Evolutionary conservation across 1,284 basidiomycete genomes (phyloP).

Genomic region (Trichosporon sp.): DNA sequence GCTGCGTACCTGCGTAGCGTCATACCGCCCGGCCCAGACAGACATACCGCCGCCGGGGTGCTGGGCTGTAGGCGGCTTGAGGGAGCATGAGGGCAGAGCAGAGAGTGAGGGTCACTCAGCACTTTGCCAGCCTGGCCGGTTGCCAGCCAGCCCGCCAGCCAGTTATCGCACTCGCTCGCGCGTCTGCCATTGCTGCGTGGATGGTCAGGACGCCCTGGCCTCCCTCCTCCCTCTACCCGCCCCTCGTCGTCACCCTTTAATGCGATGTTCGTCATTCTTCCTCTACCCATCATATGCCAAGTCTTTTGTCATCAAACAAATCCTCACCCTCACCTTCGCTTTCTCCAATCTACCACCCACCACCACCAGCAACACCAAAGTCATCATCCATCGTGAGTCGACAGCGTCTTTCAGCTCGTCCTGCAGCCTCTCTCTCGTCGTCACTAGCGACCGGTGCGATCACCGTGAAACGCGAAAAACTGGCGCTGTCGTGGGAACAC

Average conservation of each 20-base stretch:
- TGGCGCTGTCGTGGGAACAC: slow-evolving; percentile 1
- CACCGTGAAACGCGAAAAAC: neutral
- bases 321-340: neutral
- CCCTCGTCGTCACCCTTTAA: slow-evolving; percentile 3
- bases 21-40: neutral
- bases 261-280: slow-evolving; percentile 5
- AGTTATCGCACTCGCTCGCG: slow-evolving; percentile 1
- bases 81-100: neutral
- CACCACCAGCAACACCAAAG: neutral
- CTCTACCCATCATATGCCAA: neutral
- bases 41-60: too few relatives aligned
- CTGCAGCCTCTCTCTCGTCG: neutral
- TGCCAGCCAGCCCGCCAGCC: neutral
- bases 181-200: slow-evolving; percentile 1
- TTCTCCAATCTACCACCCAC: neutral
- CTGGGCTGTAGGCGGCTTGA: too few relatives aligned
- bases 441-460: neutral
- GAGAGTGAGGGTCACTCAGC: neutral
- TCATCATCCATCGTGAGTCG: neutral
- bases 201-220: neutral
- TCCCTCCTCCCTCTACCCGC: neutral
- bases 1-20: slow-evolving; percentile 1
- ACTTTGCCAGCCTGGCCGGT: too few relatives aligned
- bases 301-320: slow-evolving; percentile 3
- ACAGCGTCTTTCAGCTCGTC: neutral